Evolutionary conservation across 345 rosid species (phyloP), one percentile per base, ranked within the genome.

Genomic region (Salix brachista): DNA sequence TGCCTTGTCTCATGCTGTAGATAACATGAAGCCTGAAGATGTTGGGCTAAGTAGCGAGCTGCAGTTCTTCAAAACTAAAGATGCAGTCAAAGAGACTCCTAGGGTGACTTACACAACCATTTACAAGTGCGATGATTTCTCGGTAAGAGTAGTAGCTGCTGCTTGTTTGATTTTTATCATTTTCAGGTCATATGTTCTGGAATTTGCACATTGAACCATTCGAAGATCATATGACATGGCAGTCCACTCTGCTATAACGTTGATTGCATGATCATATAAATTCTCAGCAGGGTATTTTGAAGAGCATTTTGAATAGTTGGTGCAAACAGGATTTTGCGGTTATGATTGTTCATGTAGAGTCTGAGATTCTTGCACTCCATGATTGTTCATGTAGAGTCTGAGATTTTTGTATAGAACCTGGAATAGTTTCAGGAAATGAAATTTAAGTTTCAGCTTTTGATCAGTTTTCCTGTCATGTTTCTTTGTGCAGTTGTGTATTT

Each of bases 21-120:
- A 91, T 75, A 76, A 81, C 25, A 91, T 91, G 89, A 79, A 80
- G 73, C 90, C 92, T 19, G 90, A 90, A 79, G 92, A 90, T 71
- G 84, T 91, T 61, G 91, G 94, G 65, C 82, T 91, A 56, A 88
- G 87, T 39, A 74, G 78, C 50, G 58, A 81, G 66, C 77, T 88
- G 60, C 84, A 62, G 39, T 83, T 88, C 75, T 87, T 90, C 74
- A 74, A 80, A 73, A 75, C 86, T 58, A 78, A 69, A 25, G 32
- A 50, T 61, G 73, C 58, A 5, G 65, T 54, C 32, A 80, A 77
- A 67, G 87, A 82, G 56, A 72, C 80, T 72, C 90, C 89, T 1
- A 81, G 89, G 66, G 90, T 90, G 76, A 83, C 83, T 4, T 71
- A 75, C 80, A 84, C 92, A 2, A 86, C 89, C 70, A 83, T 91